Evolutionary conservation across 306 rosid genomes (phyloP), one percentile per base, ranked within the genome.

Genomic region (Ochetophila trinervis): DNA sequence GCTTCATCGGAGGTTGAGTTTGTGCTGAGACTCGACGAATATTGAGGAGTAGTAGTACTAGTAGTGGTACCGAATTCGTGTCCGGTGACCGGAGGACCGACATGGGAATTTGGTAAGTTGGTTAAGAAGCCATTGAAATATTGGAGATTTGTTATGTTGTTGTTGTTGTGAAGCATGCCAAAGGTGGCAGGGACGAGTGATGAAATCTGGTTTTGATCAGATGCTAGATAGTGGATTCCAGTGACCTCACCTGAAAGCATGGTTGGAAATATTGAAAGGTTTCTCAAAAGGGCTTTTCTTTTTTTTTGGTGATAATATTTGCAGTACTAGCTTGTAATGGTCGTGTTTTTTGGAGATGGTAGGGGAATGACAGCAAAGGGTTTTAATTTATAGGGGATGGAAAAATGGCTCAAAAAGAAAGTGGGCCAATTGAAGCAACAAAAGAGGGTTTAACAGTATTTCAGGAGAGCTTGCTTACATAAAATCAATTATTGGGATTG

Each of bases 1-100:
- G 89, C 91, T 58, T 87, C 95, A 54, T 87, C 97, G 16, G 95
- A 82, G 24, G 95, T 82, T 42, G 90, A 84, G 78, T 81, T 87
- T 79, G 75, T 85, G 84, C 96, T 86, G 22, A 82, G 75, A 53
- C 76, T 71, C 45, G 85, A 69, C 11, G 78, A 65, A n/a, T n/a
- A n/a, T 35, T 71, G 82, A 23, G 73, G 77, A 44, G 64, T 53
- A 16, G 11, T 40, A 10, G 6, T 40, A 10, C 12, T 8, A 40
- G 12, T 40, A 6, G 45, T 40, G 8, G 12, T 7, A 40, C 42
- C 36, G 67, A 75, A 59, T 24, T 84, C 90, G 73, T 56, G 74
- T 40, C 45, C 45, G 14, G 45, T 2, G 40, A 71, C 76, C 13
- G 32, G 18, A 40, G 71, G 44, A 49, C 79, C 83, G 74, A 48